Conservation (phyloP, 306 rosid species). For the Notholithocarpus densiflorus region DNA sequence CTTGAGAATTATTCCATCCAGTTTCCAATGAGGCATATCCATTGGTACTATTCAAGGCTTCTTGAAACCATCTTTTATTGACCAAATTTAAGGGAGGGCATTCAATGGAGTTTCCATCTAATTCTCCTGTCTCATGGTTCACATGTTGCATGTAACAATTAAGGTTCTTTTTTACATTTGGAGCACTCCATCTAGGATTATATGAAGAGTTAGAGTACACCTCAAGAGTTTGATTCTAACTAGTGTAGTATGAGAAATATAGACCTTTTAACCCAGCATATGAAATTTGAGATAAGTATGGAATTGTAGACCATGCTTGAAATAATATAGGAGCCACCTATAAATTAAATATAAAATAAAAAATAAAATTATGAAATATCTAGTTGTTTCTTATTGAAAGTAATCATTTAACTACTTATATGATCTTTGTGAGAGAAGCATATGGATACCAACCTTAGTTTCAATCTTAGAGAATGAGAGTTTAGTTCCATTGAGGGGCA, state of each 20-base stretch:
- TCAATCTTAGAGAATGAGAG: constrained; percentile 12
- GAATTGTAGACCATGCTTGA: constrained; percentile 42
- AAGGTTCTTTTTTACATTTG: background rate
- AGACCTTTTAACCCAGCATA: constrained; percentile 43
- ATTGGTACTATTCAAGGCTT: constrained; percentile 13
- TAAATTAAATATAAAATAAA: background rate
- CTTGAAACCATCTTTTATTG: constrained; percentile 28
- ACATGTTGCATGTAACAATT: constrained; percentile 30
- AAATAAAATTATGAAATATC: background rate
- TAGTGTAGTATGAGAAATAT: constrained; percentile 41
- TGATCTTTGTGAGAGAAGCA: background rate
- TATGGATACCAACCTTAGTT: constrained; percentile 7
- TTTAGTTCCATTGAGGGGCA: constrained; percentile 1
- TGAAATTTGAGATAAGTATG: constrained; percentile 42
- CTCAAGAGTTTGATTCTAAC: constrained; percentile 30
- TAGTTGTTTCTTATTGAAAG: background rate
- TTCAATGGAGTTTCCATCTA: constrained; percentile 34
- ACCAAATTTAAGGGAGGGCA: constrained; percentile 2
- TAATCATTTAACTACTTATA: background rate
- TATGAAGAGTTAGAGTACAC: constrained; percentile 46
- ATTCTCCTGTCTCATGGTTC: constrained; percentile 32
- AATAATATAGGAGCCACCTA: constrained; percentile 53
- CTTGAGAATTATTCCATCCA: constrained; percentile 27
- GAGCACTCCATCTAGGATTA: background rate
- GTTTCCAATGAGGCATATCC: constrained; percentile 37